phyloP scores from a whole-genome alignment of 1,284 basidiomycete genomes.

The Filobasidium uniguttulatum region DNA sequence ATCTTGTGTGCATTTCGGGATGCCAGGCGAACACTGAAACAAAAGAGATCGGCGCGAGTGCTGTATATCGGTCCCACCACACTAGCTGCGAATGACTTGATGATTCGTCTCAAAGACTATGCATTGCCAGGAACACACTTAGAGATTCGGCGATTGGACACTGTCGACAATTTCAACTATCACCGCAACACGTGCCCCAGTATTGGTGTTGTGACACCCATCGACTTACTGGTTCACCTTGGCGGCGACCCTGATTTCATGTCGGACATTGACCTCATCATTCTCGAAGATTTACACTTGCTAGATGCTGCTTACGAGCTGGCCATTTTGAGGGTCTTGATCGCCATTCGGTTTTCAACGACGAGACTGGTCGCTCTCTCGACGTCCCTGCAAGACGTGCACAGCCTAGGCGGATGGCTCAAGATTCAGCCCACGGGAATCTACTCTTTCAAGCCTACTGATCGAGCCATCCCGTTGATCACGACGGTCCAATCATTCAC shows the following conservation, averaged over 20 bases:
- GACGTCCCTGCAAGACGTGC: conserved; percentile 63
- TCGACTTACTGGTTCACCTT: conserved; percentile 24
- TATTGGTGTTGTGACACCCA: conserved; percentile 35
- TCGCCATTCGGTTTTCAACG: conserved; percentile 48
- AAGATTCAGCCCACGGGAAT: conserved; percentile 51
- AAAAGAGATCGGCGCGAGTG: conserved; percentile 1
- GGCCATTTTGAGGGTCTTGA: conserved; percentile 50
- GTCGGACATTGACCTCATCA: conserved; percentile 47
- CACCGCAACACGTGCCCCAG: conserved; percentile 15
- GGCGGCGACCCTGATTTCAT: conserved; percentile 30
- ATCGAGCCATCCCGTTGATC: conserved; percentile 66
- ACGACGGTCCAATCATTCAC: conserved; percentile 65
- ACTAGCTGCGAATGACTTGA: conserved; percentile 29
- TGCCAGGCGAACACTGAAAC: conserved; percentile 8
- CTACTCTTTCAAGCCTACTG: conserved; percentile 66
- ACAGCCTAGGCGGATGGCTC: conserved; percentile 73
- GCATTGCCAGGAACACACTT: conserved; percentile 7
- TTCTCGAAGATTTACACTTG: conserved; percentile 78
- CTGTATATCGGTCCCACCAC: conserved; percentile 19
- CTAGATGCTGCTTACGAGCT: conserved; percentile 75
- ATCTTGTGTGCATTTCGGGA: neutral
- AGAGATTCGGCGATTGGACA: conserved; percentile 14
- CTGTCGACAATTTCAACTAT: conserved; percentile 20
- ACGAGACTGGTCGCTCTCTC: conserved; percentile 69
- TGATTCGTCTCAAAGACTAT: conserved; percentile 25